Conservation (phyloP, 495 filamentous ascomycete species). For the Penicillium crystallinum region DNA sequence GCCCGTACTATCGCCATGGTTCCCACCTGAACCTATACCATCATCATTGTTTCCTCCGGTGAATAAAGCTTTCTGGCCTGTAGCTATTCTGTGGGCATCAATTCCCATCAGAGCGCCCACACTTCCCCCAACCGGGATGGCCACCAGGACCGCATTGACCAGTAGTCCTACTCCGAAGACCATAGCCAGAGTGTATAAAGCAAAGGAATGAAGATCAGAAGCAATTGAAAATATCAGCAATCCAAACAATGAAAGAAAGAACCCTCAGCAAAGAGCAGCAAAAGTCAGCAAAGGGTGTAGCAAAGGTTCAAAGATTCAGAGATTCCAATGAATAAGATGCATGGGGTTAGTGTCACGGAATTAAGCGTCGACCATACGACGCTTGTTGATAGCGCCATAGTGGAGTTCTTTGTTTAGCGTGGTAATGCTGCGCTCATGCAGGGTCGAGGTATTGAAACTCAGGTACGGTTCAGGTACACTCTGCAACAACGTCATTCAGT, state of each 20-base stretch:
- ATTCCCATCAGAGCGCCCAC: constrained; percentile 36
- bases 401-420: neutral
- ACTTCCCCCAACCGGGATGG: constrained; percentile 35
- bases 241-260: neutral
- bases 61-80: constrained; percentile 25
- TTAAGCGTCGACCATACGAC: neutral
- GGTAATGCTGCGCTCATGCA: neutral
- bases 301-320: no score
- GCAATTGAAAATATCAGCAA: neutral
- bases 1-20: constrained; percentile 1
- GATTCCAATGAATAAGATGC: no score
- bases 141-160: constrained; percentile 34
- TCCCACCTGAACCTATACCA: neutral
- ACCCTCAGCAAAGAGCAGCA: no score
- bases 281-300: no score
- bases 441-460: neutral
- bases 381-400: neutral
- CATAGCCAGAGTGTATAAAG: constrained; percentile 1
- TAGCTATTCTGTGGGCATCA: constrained; percentile 30
- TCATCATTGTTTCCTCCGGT: constrained; percentile 2
- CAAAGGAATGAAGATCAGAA: neutral
- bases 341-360: constrained; percentile 1
- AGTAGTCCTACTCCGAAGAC: constrained; percentile 21
- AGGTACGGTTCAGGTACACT: neutral
- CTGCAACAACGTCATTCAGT: neutral